Evolutionary conservation across 352 stramenopile genomes (phyloP).

Genomic region (Pythium volutum): DNA sequence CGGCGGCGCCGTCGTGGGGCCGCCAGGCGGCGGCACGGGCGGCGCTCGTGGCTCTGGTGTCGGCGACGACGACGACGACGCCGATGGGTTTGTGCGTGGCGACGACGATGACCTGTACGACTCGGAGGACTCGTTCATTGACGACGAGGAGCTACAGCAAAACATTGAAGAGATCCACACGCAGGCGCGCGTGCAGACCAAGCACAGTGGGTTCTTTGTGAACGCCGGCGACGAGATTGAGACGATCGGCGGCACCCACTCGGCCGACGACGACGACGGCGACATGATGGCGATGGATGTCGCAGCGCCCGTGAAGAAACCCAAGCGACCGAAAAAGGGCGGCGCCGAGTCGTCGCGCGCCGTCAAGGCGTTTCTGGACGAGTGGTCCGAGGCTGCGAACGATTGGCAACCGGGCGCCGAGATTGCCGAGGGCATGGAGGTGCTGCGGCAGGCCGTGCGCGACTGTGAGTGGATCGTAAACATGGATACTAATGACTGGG

Average conservation of each 20-base stretch:
- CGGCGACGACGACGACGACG: slow-evolving; percentile 19
- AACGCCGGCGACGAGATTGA: slow-evolving; percentile 85
- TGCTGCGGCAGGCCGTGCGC: slow-evolving; percentile 52
- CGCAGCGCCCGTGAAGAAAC: slow-evolving; percentile 17
- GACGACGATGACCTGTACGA: slow-evolving; percentile 88
- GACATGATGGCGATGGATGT: neutral
- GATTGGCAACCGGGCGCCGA: slow-evolving; percentile 65
- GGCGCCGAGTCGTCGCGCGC: slow-evolving; percentile 42
- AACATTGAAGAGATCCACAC: slow-evolving; percentile 81
- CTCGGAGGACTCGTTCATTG: slow-evolving; percentile 88
- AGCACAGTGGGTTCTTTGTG: slow-evolving; percentile 87
- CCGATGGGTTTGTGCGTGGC: slow-evolving; percentile 32
- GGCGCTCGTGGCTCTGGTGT: too few species aligned
- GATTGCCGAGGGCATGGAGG: slow-evolving; percentile 51
- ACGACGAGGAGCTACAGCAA: slow-evolving; percentile 78
- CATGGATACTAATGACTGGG: neutral
- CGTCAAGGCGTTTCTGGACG: slow-evolving; percentile 60
- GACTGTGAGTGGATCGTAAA: slow-evolving; percentile 43
- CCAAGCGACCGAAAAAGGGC: slow-evolving; percentile 46
- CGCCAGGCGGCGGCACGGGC: slow-evolving; percentile 10
- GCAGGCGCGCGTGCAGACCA: slow-evolving; percentile 73
- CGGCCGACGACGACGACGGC: slow-evolving; percentile 15
- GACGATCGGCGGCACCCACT: slow-evolving; percentile 46
- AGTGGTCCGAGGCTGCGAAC: slow-evolving; percentile 57
- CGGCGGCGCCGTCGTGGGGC: slow-evolving; percentile 56